A percentile compares a stretch with the other conserved stretches of the same genome.
Evolutionary conservation across 164 flowering plant species (phyloP).

Genomic region (Sedum album): DNA sequence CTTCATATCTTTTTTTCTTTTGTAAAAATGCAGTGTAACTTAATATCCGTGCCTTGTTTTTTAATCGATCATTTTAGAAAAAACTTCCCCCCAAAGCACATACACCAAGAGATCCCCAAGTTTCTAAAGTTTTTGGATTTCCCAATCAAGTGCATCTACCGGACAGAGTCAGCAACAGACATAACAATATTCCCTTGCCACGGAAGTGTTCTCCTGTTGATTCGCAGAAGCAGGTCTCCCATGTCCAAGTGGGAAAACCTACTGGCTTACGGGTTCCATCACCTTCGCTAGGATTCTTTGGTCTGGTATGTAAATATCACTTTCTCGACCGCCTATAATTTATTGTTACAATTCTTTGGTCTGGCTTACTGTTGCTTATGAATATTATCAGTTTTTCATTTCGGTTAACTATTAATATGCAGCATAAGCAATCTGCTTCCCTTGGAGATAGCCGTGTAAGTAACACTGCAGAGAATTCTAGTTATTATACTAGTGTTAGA

Average conservation of each 20-base stretch:
- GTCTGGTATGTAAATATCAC: constrained; percentile 38
- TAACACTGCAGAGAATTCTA: not conserved
- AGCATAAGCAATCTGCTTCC: constrained; percentile 41
- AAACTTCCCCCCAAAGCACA: constrained; percentile 1
- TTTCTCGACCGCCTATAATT: not conserved
- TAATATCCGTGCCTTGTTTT: not conserved
- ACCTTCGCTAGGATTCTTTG: constrained; percentile 73
- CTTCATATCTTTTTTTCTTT: not conserved
- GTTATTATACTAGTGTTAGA: constrained; percentile 5
- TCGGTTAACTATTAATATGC: constrained; percentile 15
- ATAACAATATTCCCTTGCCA: constrained; percentile 14
- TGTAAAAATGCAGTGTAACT: not conserved
- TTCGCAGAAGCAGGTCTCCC: constrained; percentile 20
- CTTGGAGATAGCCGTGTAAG: constrained; percentile 7
- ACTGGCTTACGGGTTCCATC: constrained; percentile 89
- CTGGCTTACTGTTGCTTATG: not conserved
- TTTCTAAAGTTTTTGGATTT: not conserved
- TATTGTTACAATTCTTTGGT: not conserved
- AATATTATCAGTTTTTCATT: not conserved
- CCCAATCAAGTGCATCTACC: not conserved
- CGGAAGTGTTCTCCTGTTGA: constrained; percentile 13
- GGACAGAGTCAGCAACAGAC: not conserved
- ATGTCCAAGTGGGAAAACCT: constrained; percentile 39
- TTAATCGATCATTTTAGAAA: not conserved
- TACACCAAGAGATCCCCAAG: not conserved